Base-by-base conservation (phyloP, 805 yeast genomes). In the Kodamaea fukazawae region DNA sequence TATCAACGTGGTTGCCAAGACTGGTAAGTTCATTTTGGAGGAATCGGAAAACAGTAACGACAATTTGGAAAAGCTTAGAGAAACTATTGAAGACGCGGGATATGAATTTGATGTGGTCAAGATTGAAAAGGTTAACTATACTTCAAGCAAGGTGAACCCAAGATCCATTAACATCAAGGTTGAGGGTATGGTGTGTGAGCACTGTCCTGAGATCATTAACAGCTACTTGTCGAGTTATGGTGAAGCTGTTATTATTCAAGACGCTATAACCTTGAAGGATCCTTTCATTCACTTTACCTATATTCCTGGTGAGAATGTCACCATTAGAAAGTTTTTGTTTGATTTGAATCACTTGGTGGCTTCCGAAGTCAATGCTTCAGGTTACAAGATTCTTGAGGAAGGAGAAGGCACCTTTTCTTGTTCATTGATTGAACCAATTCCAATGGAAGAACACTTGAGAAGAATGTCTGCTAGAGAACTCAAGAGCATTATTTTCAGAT, bases 231-330 rank as follows among this genome's bases (percentile, higher is more conserved):
- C 61, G 1, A 64, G 66, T 5, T 78, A 70, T 47, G 89, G 86
- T 39, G 75, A 73, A 26, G 76, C 81, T 1, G 65, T 82, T 7
- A 69, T 78, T 8, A 66, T 79, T 10, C 73, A 76, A 27, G 78
- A 79, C 41, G 75, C 79, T 2, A 68, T 81, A 36, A 67, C 85
- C 0, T 59, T 80, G 42, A 58, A 66, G 7, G 60, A 71, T 36
- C 90, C 89, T 2, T 73, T 63, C 49, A 71, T 84, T 32, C 78
- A 75, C 48, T 75, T 85, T 54, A 79, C 83, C 0, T 85, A 84
- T 51, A 63, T 76, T 17, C 90, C 91, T 1, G 58, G 73, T 13
- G 46, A 50, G n/a, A 54, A 49, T 4, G 47, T 81, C 27, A 80
- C 83, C 0, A 70, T 84, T 3, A 65, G 91, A 29, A 61, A 71